Evolutionary conservation across 2,329 filamentous ascomycete species (phyloP).

Genomic region (Aspergillus fructus): DNA sequence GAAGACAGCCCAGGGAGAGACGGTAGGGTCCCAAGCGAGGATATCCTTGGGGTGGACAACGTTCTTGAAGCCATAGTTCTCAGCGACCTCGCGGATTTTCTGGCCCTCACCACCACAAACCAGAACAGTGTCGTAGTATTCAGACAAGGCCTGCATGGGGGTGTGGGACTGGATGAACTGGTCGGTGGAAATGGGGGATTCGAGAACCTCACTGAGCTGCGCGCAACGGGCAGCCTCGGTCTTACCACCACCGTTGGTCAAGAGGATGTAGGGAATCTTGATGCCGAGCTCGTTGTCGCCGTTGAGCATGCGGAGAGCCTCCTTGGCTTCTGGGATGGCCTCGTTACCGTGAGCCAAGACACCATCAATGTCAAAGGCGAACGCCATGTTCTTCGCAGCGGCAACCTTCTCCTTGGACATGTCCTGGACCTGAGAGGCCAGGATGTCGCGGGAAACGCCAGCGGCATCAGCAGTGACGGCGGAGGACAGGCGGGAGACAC

Average conservation of each 20-base stretch:
- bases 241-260: constrained; percentile 74
- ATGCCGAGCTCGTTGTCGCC: constrained; percentile 76
- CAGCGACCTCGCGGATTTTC: constrained; percentile 70
- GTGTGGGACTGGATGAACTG: constrained; percentile 79
- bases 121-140: constrained; percentile 75
- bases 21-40: constrained; percentile 65
- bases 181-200: constrained; percentile 64
- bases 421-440: constrained; percentile 69
- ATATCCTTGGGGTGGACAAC: constrained; percentile 74
- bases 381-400: constrained; percentile 75
- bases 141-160: constrained; percentile 71
- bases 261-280: constrained; percentile 73
- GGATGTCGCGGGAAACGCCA: constrained; percentile 62
- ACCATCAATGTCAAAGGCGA: constrained; percentile 70
- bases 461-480: constrained; percentile 52
- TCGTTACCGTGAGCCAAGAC: constrained; percentile 72
- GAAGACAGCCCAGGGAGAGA: constrained; percentile 69
- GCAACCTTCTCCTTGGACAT: constrained; percentile 64
- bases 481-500: constrained; percentile 66
- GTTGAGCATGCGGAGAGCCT: constrained; percentile 68
- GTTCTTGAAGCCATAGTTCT: constrained; percentile 72
- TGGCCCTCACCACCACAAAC: constrained; percentile 75
- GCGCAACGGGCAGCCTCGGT: constrained; percentile 64
- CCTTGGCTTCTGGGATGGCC: constrained; percentile 66
- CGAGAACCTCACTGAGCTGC: constrained; percentile 66